Conservation (phyloP, 1,284 basidiomycete genomes). For the Rhodotorula sp. region DNA sequence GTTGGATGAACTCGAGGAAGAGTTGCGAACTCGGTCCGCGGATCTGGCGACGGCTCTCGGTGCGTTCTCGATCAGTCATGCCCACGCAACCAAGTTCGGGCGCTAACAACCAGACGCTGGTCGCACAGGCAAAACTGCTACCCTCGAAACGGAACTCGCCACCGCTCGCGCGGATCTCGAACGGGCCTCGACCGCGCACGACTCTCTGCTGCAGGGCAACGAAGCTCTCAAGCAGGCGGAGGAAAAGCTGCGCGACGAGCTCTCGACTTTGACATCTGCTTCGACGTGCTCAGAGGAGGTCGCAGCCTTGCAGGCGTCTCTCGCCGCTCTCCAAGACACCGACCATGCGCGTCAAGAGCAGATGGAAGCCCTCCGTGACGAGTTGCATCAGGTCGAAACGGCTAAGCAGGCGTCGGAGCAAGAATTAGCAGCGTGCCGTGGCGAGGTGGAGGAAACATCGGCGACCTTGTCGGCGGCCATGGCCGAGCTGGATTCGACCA, state of each 20-base stretch:
- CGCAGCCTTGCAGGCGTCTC: constrained; percentile 21
- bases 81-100: no score
- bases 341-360: constrained; percentile 13
- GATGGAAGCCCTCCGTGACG: constrained; percentile 19
- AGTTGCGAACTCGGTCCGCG: not conserved
- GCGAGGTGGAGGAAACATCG: constrained; percentile 27
- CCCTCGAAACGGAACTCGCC: constrained; percentile 24
- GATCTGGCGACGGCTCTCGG: not conserved
- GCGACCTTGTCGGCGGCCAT: constrained; percentile 19
- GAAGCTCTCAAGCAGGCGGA: constrained; percentile 6
- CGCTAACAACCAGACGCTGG: not conserved
- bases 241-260: constrained; percentile 24
- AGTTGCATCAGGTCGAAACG: constrained; percentile 16
- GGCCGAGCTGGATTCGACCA: constrained; percentile 24
- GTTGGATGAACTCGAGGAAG: constrained; percentile 17
- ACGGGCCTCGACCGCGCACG: constrained; percentile 13
- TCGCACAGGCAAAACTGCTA: constrained; percentile 8
- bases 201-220: constrained; percentile 12
- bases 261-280: constrained; percentile 13
- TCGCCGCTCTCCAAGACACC: constrained; percentile 18
- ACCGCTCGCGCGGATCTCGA: constrained; percentile 18
- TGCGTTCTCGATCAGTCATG: not conserved
- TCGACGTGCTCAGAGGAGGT: constrained; percentile 20
- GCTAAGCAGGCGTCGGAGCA: constrained; percentile 25
- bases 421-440: constrained; percentile 25